Evolutionary conservation across 2,329 filamentous ascomycete species (phyloP).

Genomic region (Phaeosphaeria sp.): DNA sequence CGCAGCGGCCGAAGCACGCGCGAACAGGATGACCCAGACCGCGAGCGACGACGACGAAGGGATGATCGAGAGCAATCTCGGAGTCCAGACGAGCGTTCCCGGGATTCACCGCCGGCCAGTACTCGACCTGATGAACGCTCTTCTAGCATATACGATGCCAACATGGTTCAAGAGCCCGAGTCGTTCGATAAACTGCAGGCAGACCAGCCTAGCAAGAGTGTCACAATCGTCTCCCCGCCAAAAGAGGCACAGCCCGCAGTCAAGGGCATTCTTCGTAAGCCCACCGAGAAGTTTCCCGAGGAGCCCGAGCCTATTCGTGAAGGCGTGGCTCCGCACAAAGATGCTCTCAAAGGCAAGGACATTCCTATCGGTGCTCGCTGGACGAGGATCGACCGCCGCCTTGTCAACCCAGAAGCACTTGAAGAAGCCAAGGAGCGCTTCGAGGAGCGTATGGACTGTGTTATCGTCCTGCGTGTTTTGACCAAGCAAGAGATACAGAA

Average conservation of each 20-base stretch:
- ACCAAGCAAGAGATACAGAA: constrained; percentile 88
- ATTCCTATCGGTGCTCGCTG: constrained; percentile 79
- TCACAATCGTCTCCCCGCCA: constrained; percentile 73
- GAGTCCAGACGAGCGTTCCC: constrained; percentile 33
- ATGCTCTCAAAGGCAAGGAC: constrained; percentile 74
- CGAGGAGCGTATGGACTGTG: constrained; percentile 90
- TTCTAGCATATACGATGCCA: constrained; percentile 33
- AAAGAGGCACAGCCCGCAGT: constrained; percentile 69
- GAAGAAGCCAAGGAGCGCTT: constrained; percentile 88
- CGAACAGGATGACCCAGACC: constrained; percentile 38
- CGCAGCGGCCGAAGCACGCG: constrained; percentile 36
- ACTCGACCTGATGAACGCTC: constrained; percentile 39
- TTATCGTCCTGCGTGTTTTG: constrained; percentile 88
- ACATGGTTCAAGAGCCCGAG: constrained; percentile 44
- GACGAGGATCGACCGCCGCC: constrained; percentile 88
- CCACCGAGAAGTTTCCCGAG: constrained; percentile 84
- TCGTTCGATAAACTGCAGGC: constrained; percentile 27
- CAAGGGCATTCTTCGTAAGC: constrained; percentile 85
- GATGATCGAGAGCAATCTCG: constrained; percentile 42
- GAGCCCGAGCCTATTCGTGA: constrained; percentile 83
- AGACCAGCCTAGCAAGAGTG: constrained; percentile 40
- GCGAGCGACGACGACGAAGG: constrained; percentile 41
- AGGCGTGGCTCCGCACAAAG: constrained; percentile 92
- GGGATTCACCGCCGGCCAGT: constrained; percentile 28
- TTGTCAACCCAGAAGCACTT: constrained; percentile 89